Conservation (phyloP, 2,329 filamentous ascomycete genomes). For the Fusarium goolgardi region DNA sequence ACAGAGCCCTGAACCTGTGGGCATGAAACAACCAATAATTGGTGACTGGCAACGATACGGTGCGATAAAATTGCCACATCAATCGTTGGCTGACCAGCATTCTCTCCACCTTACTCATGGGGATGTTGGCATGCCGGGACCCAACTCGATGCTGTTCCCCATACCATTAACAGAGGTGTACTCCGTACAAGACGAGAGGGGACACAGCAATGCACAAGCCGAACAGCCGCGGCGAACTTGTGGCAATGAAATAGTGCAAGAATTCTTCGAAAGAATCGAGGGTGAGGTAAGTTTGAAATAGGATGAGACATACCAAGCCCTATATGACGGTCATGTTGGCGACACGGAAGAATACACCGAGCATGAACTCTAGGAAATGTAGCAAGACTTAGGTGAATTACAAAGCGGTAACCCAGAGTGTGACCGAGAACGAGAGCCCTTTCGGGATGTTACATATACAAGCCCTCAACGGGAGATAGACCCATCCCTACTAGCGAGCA, state of each 20-base stretch:
- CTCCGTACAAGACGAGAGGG: not conserved
- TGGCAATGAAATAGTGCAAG: slow-evolving; percentile 39
- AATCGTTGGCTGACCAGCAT: not conserved
- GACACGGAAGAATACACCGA: slow-evolving; percentile 2
- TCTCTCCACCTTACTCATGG: not conserved
- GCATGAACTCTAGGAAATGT: not conserved
- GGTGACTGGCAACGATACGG: not conserved
- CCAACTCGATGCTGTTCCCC: not conserved
- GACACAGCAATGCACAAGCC: not conserved
- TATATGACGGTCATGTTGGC: not conserved
- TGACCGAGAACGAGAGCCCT: not conserved
- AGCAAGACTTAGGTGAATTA: not conserved
- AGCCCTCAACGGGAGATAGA: not conserved
- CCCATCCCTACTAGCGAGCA: not conserved
- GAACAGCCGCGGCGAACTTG: not conserved
- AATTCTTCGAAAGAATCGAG: slow-evolving; percentile 48
- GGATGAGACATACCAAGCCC: slow-evolving; percentile 3
- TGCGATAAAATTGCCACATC: not conserved
- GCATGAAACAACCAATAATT: not conserved
- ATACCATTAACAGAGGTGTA: not conserved
- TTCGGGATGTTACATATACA: not conserved
- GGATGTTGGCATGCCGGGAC: not conserved
- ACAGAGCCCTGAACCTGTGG: not conserved
- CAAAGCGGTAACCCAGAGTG: not conserved
- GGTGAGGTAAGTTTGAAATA: slow-evolving; percentile 32